Evolutionary conservation across 495 filamentous ascomycete species (phyloP).

Genomic region (Tetracladium marchalianum): DNA sequence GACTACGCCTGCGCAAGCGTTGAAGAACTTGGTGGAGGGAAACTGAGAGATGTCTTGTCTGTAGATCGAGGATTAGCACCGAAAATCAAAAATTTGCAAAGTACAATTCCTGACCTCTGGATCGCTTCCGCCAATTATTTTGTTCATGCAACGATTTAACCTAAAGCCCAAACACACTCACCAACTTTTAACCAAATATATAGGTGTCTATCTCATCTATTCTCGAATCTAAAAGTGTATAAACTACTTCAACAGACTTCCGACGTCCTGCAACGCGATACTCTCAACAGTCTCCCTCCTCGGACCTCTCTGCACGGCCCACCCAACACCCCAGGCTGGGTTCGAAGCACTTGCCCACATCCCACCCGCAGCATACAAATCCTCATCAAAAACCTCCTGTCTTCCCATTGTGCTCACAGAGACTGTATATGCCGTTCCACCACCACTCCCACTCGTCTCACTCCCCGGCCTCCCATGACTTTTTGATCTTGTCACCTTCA

Average conservation of each 20-base stretch:
- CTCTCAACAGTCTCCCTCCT: conserved; percentile 9
- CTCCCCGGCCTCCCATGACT: conserved; percentile 1
- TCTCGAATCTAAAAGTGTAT: no score
- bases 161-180: no score
- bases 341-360: neutral
- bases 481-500: neutral
- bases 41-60: no score
- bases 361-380: conserved; percentile 7
- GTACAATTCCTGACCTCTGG: no score
- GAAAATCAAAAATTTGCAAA: no score
- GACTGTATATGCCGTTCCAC: neutral
- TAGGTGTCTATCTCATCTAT: no score
- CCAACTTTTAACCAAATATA: no score
- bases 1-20: no score
- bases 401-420: neutral
- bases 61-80: no score
- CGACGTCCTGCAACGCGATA: conserved; percentile 17
- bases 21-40: no score
- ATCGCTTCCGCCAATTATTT: no score
- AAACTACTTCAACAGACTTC: conserved; percentile 11
- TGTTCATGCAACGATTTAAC: no score
- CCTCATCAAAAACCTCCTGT: conserved; percentile 4
- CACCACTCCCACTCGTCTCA: neutral
- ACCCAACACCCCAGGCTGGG: conserved; percentile 15
- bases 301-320: conserved; percentile 9